These are phyloP conservation scores for Penicillium crustosum DNA, from an alignment of 2,329 filamentous ascomycete genomes.

Conservation along the genomic window DNA sequence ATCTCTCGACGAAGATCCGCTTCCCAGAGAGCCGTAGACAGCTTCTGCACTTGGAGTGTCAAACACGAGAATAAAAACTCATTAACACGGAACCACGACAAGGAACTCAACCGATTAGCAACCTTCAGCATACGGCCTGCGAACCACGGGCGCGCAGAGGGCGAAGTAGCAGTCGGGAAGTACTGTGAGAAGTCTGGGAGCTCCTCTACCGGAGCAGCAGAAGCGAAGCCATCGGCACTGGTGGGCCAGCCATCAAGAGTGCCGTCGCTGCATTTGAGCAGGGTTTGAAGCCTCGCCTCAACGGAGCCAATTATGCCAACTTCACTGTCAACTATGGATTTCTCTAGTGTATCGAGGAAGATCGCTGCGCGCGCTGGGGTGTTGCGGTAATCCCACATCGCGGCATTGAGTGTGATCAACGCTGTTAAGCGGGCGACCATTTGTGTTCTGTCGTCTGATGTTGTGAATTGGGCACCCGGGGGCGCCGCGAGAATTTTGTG, in stretches of 20 bases:
- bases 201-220: constrained; percentile 1
- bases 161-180: constrained; percentile 23
- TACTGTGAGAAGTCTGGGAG: constrained; percentile 32
- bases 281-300: constrained; percentile 42
- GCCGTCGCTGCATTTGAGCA: constrained; percentile 39
- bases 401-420: constrained; percentile 41
- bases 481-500: constrained; percentile 36
- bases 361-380: constrained; percentile 29
- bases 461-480: constrained; percentile 33
- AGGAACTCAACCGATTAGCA: constrained; percentile 36
- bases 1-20: constrained; percentile 38
- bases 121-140: constrained; percentile 43
- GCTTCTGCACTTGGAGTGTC: constrained; percentile 28
- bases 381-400: constrained; percentile 43
- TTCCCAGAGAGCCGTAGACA: constrained; percentile 33
- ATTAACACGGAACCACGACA: constrained; percentile 38
- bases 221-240: neutral
- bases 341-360: constrained; percentile 36
- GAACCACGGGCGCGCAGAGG: constrained; percentile 41
- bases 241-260: neutral
- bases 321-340: constrained; percentile 36
- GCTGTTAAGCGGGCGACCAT: constrained; percentile 38
- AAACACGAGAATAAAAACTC: constrained; percentile 40
- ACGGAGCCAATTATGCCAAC: constrained; percentile 40
- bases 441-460: constrained; percentile 41